A percentile compares a stretch with the other conserved stretches of the same genome.
These are phyloP conservation scores for Rhodotorula diobovata DNA, from an alignment of 768 basidiomycete species.

Conservation along the genomic window DNA sequence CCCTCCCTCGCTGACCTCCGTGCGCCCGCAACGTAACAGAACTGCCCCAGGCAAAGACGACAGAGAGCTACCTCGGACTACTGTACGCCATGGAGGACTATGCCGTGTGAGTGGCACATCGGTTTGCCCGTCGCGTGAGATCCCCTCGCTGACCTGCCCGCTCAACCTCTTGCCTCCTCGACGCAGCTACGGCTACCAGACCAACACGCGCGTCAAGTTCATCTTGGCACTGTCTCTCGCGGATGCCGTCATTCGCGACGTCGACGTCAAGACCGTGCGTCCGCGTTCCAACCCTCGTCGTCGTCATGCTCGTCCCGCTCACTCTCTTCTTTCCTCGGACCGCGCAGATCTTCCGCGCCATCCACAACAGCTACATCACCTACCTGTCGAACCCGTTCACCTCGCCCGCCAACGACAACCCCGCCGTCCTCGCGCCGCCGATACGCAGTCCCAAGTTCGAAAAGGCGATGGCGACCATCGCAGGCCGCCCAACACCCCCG, in stretches of 20 bases:
- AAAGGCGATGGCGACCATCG: slow-evolving; percentile 69
- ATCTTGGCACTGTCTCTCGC: slow-evolving; percentile 72
- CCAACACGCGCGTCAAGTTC: slow-evolving; percentile 81
- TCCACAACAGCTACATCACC: slow-evolving; percentile 80
- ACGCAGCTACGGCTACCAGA: slow-evolving; percentile 76
- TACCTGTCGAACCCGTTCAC: slow-evolving; percentile 83
- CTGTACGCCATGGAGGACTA: slow-evolving; percentile 89
- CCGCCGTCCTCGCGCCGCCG: slow-evolving; percentile 55
- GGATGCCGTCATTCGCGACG: slow-evolving; percentile 74
- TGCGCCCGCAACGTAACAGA: slow-evolving; percentile 45
- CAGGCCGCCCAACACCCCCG: neutral
- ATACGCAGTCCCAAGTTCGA: slow-evolving; percentile 64
- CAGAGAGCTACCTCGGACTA: slow-evolving; percentile 77
- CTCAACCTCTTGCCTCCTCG: neutral
- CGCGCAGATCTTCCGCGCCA: slow-evolving; percentile 72
- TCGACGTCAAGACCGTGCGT: slow-evolving; percentile 69
- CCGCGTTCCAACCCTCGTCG: neutral
- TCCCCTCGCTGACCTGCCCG: too few relatives aligned
- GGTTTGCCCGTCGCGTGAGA: neutral
- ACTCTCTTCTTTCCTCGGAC: neutral
- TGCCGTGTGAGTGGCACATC: slow-evolving; percentile 54
- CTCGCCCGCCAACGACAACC: slow-evolving; percentile 46
- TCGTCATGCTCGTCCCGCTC: neutral
- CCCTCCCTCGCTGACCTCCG: neutral
- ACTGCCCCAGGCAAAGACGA: slow-evolving; percentile 54